These are phyloP conservation scores for Priceomyces haplophilus DNA, from an alignment of 805 yeast species.

Conservation along the genomic window DNA sequence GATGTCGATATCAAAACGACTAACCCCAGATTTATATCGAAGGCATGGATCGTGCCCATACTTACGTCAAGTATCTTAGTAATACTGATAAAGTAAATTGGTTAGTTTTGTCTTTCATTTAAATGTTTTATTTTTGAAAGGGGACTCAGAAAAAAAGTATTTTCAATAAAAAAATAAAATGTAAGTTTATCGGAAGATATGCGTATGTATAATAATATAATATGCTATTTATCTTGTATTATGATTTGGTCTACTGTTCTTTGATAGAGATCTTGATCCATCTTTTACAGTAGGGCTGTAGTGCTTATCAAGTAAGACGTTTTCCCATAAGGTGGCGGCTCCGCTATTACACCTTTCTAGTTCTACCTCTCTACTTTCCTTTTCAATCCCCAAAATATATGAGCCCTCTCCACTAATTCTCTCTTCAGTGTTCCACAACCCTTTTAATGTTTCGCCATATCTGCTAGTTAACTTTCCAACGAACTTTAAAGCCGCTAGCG, in stretches of 20 bases:
- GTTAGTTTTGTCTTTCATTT: no score
- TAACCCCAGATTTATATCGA: constrained; percentile 6
- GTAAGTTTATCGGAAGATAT: not conserved
- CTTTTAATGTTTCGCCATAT: constrained; percentile 64
- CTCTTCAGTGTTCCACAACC: constrained; percentile 85
- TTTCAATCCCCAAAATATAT: constrained; percentile 56
- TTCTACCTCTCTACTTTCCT: constrained; percentile 42
- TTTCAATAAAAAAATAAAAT: no score
- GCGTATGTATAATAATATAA: not conserved
- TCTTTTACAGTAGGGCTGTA: constrained; percentile 79
- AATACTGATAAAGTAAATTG: no score
- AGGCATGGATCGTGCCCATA: not conserved
- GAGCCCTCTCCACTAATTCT: constrained; percentile 73
- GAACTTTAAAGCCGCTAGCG: constrained; percentile 73
- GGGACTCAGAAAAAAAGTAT: no score
- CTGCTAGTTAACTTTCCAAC: constrained; percentile 70
- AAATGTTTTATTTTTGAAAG: no score
- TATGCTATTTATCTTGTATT: not conserved
- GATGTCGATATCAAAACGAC: constrained; percentile 7
- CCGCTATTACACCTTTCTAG: constrained; percentile 79
- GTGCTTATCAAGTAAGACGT: constrained; percentile 72
- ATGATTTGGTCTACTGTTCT: constrained; percentile 28
- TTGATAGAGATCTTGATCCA: constrained; percentile 48
- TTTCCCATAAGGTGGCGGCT: constrained; percentile 91
- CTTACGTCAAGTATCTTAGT: not conserved